Conservation (phyloP, 768 basidiomycete genomes). For the Termitomyces bulborhizus region DNA sequence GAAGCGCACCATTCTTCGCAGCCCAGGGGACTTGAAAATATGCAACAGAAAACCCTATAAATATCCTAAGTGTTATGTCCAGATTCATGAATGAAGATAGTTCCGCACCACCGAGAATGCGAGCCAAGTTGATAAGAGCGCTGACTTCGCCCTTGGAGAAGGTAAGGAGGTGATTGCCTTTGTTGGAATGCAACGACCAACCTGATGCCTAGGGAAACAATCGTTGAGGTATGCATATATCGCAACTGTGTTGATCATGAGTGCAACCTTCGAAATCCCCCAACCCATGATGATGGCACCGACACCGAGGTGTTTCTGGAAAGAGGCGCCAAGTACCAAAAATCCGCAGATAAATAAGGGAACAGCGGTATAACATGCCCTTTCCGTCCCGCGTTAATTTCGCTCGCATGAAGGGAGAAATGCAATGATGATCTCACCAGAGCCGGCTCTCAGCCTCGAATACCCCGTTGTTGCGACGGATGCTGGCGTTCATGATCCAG, state of each 20-base stretch:
- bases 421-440: constrained; percentile 31
- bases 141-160: constrained; percentile 51
- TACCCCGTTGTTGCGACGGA: constrained; percentile 47
- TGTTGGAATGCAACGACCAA: background rate
- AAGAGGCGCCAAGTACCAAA: constrained; percentile 46
- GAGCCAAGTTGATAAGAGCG: constrained; percentile 50
- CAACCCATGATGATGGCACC: constrained; percentile 60
- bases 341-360: constrained; percentile 60
- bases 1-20: constrained; percentile 48
- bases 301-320: constrained; percentile 47
- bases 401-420: background rate
- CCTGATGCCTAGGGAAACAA: constrained; percentile 21
- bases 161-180: background rate
- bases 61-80: background rate
- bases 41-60: constrained; percentile 50
- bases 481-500: constrained; percentile 38
- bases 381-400: constrained; percentile 13
- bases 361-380: constrained; percentile 57
- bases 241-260: constrained; percentile 59
- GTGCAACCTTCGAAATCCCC: constrained; percentile 52
- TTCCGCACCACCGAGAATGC: constrained; percentile 43
- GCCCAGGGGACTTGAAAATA: constrained; percentile 69
- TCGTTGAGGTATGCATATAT: constrained; percentile 40
- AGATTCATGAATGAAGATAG: background rate
- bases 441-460: constrained; percentile 57